Base-by-base conservation (phyloP, 2,329 filamentous ascomycete genomes). In the Aspergillus sp. region DNA sequence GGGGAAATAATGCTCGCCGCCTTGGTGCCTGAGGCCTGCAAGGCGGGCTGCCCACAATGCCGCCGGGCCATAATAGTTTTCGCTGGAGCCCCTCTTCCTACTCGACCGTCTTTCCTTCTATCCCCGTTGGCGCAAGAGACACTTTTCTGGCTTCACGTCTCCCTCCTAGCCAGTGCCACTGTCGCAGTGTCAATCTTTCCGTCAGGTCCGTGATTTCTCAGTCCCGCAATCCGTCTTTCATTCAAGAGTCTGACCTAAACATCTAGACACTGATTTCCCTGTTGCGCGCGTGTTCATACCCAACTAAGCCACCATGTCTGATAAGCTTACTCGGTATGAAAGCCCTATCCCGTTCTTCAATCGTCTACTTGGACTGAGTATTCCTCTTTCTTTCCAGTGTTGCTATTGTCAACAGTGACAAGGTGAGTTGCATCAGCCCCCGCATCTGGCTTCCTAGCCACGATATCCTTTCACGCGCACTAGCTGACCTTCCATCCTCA, bases 341-440 rank as follows among this genome's bases (percentile, higher is more conserved):
- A n/a, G 13, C 7, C 34, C 14, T 42, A 5, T 14, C 11, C 13
- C 11, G 2, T 21, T 13, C 44, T 29, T 45, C 16, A 9, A 19
- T 25, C 6, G 5, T 14, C 25, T 7, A 4, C 38, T 19, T 29
- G 61, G 50, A 64, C 29, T 16, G 23, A 63, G 48, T 53, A 47
- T 51, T 49, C 31, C 56, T 48, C 52, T 47, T 49, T 50, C 31
- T 57, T 45, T 64, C 45, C 70, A 95, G 94, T 88, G 92, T 99
- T 79, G 94, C 94, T 69, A 99, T 99, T 80, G 90, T 99, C 81
- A 97, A 93, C 78, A 88, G 84, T 74, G 94, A 99, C 87, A 97
- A 99, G 87, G 91, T 94, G 73, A 63, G 67, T 69, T 70, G 60
- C 36, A 58, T 59, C 44, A 67, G 65, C 66, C 63, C 63, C 68